Conservation (phyloP, 768 basidiomycete species). For the Trametes punicea region DNA sequence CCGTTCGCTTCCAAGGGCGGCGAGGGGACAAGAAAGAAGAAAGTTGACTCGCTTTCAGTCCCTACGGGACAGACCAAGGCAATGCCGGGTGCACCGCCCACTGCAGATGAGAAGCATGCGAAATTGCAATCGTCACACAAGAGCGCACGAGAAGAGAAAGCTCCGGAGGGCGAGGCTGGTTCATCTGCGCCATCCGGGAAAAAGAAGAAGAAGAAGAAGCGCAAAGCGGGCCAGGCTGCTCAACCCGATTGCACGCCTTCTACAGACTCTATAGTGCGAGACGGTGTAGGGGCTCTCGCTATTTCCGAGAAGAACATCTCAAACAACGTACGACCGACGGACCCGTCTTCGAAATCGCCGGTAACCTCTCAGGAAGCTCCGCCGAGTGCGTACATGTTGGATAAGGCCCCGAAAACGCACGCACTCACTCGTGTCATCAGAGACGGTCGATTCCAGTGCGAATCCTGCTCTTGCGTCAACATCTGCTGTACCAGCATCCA, state of each 20-base stretch:
- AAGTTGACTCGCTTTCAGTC: constrained; percentile 3
- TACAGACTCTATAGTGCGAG: constrained; percentile 23
- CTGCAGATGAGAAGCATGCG: neutral
- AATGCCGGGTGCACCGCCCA: neutral
- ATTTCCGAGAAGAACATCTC: too few relatives aligned
- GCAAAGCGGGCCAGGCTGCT: constrained; percentile 12
- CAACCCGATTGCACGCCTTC: neutral
- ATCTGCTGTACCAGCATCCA: too few relatives aligned
- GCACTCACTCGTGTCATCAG: too few relatives aligned
- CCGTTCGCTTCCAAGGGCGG: constrained; percentile 45
- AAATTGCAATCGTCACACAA: neutral
- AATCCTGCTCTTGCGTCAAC: too few relatives aligned
- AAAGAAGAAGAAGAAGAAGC: constrained; percentile 28
- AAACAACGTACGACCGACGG: neutral
- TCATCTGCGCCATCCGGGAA: neutral
- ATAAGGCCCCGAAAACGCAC: too few relatives aligned
- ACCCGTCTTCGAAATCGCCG: neutral
- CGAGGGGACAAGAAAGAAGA: constrained; percentile 41
- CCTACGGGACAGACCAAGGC: neutral
- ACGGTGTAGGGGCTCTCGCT: neutral
- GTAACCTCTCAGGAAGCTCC: too few relatives aligned
- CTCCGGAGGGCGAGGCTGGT: neutral
- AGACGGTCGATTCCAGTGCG: too few relatives aligned
- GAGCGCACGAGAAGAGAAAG: neutral
- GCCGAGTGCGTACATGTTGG: too few relatives aligned